These are phyloP conservation scores for Mixia osmundae DNA, from an alignment of 1,284 basidiomycete species.

Conservation along the genomic window DNA sequence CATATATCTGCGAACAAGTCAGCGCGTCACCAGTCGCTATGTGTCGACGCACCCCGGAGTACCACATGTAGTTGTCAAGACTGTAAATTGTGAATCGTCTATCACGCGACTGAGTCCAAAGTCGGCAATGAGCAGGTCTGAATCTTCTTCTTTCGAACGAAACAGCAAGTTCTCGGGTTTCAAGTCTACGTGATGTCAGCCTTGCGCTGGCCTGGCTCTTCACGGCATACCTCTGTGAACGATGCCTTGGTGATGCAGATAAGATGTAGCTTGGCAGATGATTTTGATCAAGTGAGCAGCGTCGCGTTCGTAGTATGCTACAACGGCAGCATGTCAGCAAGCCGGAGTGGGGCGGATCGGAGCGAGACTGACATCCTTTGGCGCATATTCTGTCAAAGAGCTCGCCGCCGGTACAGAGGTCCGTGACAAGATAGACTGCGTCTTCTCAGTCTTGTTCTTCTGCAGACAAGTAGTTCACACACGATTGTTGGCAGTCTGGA, in stretches of 20 bases:
- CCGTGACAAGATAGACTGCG: slow-evolving; percentile 47
- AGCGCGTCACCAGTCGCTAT: not conserved
- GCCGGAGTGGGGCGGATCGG: not conserved
- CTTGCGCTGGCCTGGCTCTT: not conserved
- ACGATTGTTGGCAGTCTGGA: slow-evolving; percentile 49
- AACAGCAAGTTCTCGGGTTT: slow-evolving; percentile 97
- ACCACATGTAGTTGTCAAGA: slow-evolving; percentile 85
- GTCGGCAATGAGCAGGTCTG: slow-evolving; percentile 91
- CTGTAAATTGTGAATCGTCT: slow-evolving; percentile 66
- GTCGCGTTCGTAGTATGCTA: slow-evolving; percentile 31
- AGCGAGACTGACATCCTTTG: slow-evolving; percentile 32
- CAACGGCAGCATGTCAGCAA: not conserved
- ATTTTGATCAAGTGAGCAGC: slow-evolving; percentile 72
- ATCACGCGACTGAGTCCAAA: slow-evolving; percentile 55
- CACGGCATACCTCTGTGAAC: slow-evolving; percentile 58
- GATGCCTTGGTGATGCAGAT: slow-evolving; percentile 77
- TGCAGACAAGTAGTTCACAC: slow-evolving; percentile 22
- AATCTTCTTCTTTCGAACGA: slow-evolving; percentile 59
- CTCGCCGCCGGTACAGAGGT: slow-evolving; percentile 92
- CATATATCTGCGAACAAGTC: too few relatives aligned
- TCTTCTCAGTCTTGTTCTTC: slow-evolving; percentile 9
- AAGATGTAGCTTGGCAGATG: slow-evolving; percentile 64
- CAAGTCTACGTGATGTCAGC: slow-evolving; percentile 34
- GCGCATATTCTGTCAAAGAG: slow-evolving; percentile 97
- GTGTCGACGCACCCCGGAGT: slow-evolving; percentile 38